Percentiles rank a stretch among this genome's conserved stretches.
Conservation (phyloP, 768 basidiomycete genomes). For the Lactarius pseudohatsudake region DNA sequence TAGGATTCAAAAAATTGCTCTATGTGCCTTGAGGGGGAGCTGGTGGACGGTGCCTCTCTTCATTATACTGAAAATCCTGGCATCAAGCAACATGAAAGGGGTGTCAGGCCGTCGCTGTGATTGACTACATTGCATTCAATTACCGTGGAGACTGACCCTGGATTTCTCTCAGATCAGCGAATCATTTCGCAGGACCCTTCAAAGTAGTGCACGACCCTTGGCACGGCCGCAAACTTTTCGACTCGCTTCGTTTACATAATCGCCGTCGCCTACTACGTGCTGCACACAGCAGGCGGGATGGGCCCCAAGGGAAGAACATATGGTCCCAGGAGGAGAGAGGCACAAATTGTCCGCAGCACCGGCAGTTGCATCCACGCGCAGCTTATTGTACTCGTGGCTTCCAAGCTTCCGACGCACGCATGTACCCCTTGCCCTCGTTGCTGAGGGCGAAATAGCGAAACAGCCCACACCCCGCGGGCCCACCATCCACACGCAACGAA, state of each 20-base stretch:
- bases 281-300: too few relatives aligned
- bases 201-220: too few relatives aligned
- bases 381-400: background rate
- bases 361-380: background rate
- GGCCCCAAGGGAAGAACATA: background rate
- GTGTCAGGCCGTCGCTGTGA: too few relatives aligned
- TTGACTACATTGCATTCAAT: too few relatives aligned
- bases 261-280: too few relatives aligned
- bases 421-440: background rate
- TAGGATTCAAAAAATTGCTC: background rate
- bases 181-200: too few relatives aligned
- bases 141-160: too few relatives aligned
- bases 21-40: background rate
- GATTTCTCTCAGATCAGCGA: too few relatives aligned
- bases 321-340: background rate
- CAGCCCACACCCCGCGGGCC: too few relatives aligned
- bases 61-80: background rate
- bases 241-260: too few relatives aligned
- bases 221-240: too few relatives aligned
- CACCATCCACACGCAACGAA: too few relatives aligned
- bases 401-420: background rate
- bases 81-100: background rate
- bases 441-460: background rate
- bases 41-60: background rate
- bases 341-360: background rate